Conservation (phyloP, 129 eudicot genomes). For the Centrapalus pauciflorus region DNA sequence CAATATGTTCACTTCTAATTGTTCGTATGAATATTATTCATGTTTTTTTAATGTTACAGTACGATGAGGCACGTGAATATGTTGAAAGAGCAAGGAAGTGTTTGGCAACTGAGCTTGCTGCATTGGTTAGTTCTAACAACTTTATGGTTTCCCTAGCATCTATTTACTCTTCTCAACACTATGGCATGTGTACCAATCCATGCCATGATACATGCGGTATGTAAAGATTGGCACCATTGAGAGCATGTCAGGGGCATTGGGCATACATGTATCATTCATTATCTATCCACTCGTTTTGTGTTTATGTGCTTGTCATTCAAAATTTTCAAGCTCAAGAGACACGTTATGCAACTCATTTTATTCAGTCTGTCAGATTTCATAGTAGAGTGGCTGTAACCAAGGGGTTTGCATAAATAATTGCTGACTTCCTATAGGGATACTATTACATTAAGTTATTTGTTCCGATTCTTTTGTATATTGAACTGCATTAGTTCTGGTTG, state of each 20-base stretch:
- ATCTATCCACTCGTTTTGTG: not conserved
- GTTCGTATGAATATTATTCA: not conserved
- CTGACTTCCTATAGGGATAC: not conserved
- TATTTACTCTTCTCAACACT: not conserved
- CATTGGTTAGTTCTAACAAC: slow-evolving; percentile 56
- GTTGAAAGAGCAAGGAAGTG: slow-evolving; percentile 98
- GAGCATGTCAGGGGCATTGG: too few relatives aligned
- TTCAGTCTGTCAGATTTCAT: not conserved
- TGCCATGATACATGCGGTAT: not conserved
- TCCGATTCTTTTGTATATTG: not conserved
- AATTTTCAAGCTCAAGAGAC: not conserved
- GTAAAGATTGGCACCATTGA: not conserved
- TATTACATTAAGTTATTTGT: not conserved
- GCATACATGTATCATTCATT: not conserved
- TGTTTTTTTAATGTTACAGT: slow-evolving; percentile 35
- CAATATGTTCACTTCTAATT: slow-evolving; percentile 4
- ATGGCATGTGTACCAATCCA: not conserved
- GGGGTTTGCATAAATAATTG: not conserved
- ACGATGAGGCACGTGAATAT: slow-evolving; percentile 94
- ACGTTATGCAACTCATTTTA: not conserved
- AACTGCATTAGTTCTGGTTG: not conserved
- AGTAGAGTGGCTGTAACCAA: not conserved
- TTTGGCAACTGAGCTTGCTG: slow-evolving; percentile 97
- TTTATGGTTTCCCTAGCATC: not conserved
- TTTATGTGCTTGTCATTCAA: not conserved